Evolutionary conservation across 805 yeast genomes (phyloP).

Genomic region (Wickerhamiella cacticola): DNA sequence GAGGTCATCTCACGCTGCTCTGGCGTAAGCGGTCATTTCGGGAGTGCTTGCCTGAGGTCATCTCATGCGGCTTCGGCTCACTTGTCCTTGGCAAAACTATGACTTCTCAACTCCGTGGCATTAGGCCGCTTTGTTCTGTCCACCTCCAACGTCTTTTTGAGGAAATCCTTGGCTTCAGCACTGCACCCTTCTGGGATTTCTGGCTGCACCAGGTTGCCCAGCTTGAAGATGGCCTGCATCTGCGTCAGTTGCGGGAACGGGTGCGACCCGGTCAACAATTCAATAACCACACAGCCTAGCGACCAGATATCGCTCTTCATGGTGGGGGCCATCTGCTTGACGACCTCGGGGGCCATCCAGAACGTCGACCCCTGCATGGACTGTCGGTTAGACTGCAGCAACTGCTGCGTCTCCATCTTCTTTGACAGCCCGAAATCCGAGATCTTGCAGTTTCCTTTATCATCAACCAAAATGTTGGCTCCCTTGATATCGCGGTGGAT

Average conservation of each 20-base stretch:
- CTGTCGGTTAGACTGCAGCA: constrained; percentile 43
- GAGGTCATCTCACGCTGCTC: no score
- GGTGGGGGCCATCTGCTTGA: constrained; percentile 73
- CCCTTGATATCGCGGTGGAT: constrained; percentile 85
- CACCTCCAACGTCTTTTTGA: constrained; percentile 54
- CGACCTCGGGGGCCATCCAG: constrained; percentile 99
- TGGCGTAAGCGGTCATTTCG: no score
- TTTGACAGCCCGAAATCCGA: constrained; percentile 80
- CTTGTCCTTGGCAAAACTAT: constrained; percentile 39
- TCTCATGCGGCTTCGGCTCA: background rate
- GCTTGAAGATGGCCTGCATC: constrained; percentile 92
- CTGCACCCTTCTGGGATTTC: constrained; percentile 58
- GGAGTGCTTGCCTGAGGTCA: no score
- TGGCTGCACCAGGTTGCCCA: constrained; percentile 73
- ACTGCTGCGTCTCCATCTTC: constrained; percentile 46
- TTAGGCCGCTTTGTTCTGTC: constrained; percentile 64
- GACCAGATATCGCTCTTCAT: constrained; percentile 96
- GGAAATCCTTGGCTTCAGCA: constrained; percentile 52
- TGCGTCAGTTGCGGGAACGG: constrained; percentile 92
- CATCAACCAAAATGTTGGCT: constrained; percentile 71
- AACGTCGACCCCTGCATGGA: constrained; percentile 89
- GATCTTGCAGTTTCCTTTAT: constrained; percentile 69
- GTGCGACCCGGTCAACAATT: constrained; percentile 91
- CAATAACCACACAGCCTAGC: constrained; percentile 84
- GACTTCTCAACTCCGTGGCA: constrained; percentile 56